Evolutionary conservation across 345 rosid genomes (phyloP), one percentile per base, ranked within the genome.

Genomic region (Populus simonii): DNA sequence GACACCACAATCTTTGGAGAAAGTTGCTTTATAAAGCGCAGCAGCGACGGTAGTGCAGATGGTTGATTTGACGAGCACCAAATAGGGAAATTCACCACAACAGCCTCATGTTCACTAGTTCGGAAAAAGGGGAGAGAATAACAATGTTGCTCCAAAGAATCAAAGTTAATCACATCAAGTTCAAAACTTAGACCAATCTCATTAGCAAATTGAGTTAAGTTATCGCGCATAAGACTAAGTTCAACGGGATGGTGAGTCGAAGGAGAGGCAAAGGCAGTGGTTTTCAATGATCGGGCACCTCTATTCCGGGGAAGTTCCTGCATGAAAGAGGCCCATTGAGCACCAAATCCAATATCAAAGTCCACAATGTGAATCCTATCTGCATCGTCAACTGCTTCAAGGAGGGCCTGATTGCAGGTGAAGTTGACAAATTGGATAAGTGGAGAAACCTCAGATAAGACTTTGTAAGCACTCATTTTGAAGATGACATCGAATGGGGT

Each of bases 1-100:
- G 91, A 92, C 69, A 94, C 96, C 70, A 93, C 86, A 75, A 93
- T 87, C 80, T 84, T 92, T 5, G 99, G 99, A 6, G 92, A 86
- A 36, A 94, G 86, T 65, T 92, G 92, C 86, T 93, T 92, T 47
- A 94, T 80, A 78, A 90, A 89, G 47, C 91, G 90, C 72, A 94
- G 89, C 79, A 88, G 82, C 23, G 83, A 47, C 2, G 98, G 93
- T 5, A 87, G 68, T 45, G 83, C 81, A 41, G 87, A 45, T 8
- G 88, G 89, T 66, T 84, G 84, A 74, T 66, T 72, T 3, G 86
- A 81, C 51, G 74, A 82, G 35, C 81, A 82, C 89, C 89, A 85
- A 41, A 84, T 73, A 8, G 91, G 91, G 66, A 87, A 76, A 81
- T 88, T 87, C 72, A 88, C 91, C 2, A 86, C 91, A 33, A 88